These are phyloP conservation scores for Carex littledalei DNA, from an alignment of 176 grass and related monocot species.

Conservation along the genomic window DNA sequence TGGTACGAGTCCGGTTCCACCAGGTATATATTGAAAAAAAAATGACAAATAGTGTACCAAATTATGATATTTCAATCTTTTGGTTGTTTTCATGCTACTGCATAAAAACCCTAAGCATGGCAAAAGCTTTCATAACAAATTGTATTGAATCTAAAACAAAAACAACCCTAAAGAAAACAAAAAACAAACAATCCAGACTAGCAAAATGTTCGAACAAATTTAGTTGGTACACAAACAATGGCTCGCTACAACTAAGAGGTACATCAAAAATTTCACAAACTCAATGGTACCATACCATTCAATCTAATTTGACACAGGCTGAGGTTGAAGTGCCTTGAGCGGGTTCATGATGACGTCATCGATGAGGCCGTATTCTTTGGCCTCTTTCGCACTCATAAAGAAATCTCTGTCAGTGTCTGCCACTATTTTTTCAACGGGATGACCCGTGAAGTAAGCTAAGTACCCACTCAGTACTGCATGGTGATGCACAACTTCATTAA, in stretches of 20 bases:
- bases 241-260: background rate
- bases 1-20: no score
- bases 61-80: background rate
- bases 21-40: no score
- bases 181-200: background rate
- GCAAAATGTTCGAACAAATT: background rate
- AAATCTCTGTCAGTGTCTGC: constrained; percentile 81
- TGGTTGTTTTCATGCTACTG: background rate
- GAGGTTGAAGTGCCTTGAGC: constrained; percentile 68
- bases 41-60: no score
- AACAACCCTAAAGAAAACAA: background rate
- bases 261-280: background rate
- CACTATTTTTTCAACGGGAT: constrained; percentile 81
- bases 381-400: constrained; percentile 94
- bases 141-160: background rate
- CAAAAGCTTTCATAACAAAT: background rate
- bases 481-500: constrained; percentile 86
- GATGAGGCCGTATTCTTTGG: constrained; percentile 84
- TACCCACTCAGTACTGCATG: constrained; percentile 89
- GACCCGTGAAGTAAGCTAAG: constrained; percentile 77
- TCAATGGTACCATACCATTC: background rate
- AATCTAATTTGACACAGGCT: constrained; percentile 40
- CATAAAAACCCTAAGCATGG: background rate
- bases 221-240: background rate
- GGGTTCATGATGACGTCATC: constrained; percentile 81